phyloP scores from a whole-genome alignment of 306 rosid species.

The Phaseolus lunatus region DNA sequence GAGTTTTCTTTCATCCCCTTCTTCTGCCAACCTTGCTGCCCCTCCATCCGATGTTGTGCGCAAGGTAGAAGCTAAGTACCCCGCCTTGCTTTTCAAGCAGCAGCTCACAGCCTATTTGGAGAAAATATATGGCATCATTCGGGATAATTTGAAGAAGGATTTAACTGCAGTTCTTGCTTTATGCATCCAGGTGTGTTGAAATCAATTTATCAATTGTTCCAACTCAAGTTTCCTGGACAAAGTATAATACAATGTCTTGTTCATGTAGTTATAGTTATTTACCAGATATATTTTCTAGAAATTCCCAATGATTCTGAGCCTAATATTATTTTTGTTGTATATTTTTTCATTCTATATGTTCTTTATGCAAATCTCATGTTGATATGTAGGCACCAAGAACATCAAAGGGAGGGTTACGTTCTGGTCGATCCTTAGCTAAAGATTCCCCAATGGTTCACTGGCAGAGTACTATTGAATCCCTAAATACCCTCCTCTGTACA shows the following conservation, averaged over 20 bases:
- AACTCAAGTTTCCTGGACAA: slow-evolving; percentile 14
- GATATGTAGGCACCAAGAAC: slow-evolving; percentile 76
- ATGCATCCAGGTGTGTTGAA: slow-evolving; percentile 74
- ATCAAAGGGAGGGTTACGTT: slow-evolving; percentile 70
- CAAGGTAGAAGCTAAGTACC: slow-evolving; percentile 87
- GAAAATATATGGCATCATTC: slow-evolving; percentile 85
- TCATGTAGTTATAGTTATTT: slow-evolving; percentile 5
- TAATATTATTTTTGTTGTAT: neutral
- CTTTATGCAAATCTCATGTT: slow-evolving; percentile 27
- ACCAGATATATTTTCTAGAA: slow-evolving; percentile 1
- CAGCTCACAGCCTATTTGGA: slow-evolving; percentile 92
- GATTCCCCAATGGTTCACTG: slow-evolving; percentile 79
- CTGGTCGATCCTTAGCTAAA: slow-evolving; percentile 73
- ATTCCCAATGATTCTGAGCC: slow-evolving; percentile 16
- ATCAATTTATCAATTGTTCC: slow-evolving; percentile 35
- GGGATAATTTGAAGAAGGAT: slow-evolving; percentile 90
- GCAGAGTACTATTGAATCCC: slow-evolving; percentile 84
- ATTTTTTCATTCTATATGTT: neutral
- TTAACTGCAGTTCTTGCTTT: slow-evolving; percentile 65
- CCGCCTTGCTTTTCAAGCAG: slow-evolving; percentile 92
- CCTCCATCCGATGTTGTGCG: slow-evolving; percentile 64
- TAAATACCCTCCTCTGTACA: slow-evolving; percentile 72
- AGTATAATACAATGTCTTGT: neutral
- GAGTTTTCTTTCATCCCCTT: slow-evolving; percentile 87
- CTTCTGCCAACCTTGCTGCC: slow-evolving; percentile 73